Base-by-base conservation (phyloP, 768 basidiomycete genomes). In the Panus rudis region DNA sequence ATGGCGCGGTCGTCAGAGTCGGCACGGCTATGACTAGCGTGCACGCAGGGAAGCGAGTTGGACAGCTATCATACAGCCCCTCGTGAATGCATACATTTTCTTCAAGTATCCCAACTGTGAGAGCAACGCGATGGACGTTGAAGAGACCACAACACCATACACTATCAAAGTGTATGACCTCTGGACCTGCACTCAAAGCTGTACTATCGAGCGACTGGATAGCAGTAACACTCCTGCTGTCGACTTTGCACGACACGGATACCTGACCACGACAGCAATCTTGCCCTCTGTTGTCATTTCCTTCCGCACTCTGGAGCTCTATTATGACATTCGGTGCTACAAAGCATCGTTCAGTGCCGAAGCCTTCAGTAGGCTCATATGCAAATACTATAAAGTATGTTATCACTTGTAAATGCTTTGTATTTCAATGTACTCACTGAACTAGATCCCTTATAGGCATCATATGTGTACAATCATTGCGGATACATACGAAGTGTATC, bases 401-500 rank as follows among this genome's bases (percentile, higher is more conserved):
- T 10, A 10, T 10, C 28, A 10, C 28, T 16, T 30, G 10, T 30
- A 30, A 3, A 31, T 13, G 11, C 8, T 19, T 3, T 10, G n/a
- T n/a, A n/a, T n/a, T n/a, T n/a, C n/a, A n/a, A n/a, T 8, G 2
- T 2, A 14, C 30, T 19, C 14, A 12, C 33, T n/a, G n/a, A n/a
- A n/a, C n/a, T n/a, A 66, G 60, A 48, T 57, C 1, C 51, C 61
- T 3, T 68, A 63, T 41, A 43, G 37, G 6, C 51, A 42, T 6
- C 33, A 25, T 3, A 55, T 52, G 39, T 52, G 59, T 4, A 46
- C 35, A 1, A 40, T 52, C 14, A 51, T 73, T 20, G 52, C 60
- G 1, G 51, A 60, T 20, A 50, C 64, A 10, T 68, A 63, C 41
- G 65, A 71, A 40, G 35, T 60, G 0, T 71, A 68, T 44, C 58